Base-by-base conservation (phyloP, 2,329 filamentous ascomycete species). In the Stachybotrys chlorohalonatus region DNA sequence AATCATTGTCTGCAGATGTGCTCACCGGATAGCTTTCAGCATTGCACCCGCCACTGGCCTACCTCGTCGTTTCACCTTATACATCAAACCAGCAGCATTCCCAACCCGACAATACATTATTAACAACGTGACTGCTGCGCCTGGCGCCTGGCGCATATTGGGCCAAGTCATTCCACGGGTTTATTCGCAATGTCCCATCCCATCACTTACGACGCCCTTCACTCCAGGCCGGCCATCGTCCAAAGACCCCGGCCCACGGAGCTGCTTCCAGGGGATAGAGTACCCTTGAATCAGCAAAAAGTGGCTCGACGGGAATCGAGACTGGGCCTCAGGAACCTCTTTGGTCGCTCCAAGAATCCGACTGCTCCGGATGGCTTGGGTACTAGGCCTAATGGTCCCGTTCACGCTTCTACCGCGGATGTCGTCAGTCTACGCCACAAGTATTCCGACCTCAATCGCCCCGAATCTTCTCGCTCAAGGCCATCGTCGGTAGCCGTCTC, bases 271-370 rank as follows among this genome's bases (percentile, higher is more conserved):
- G 70, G 72, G 54, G 68, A 68, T 50, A 70, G 73, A 31, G 60
- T 75, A 6, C 73, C 76, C 11, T 58, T 79, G 54, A 75, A 75
- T 45, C 59, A 66, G 6, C 71, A 73, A 50, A 79, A 73, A 59
- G 60, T 73, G 30, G 65, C 63, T 54, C 75, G 70, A 62, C 70
- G 79, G 57, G 79, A 81, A 56, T 82, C 80, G 15, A 77, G 72
- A 55, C 62, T 82, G 52, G 79, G 76, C 4, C 63, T 83, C 51
- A 71, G 77, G 53, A 76, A 68, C 57, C 70, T 84, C 8, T 83
- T 84, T 59, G 70, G 73, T 47, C 73, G 76, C 56, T 70, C 70
- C 17, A 80, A 72, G 62, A 42, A 9, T 9, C 52, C 66, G 4
- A 42, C 32, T 24, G 60, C 62, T 11, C 72, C 70, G 56, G 68